Evolutionary conservation across 768 basidiomycete genomes (phyloP).

Genomic region (Mycena metata): DNA sequence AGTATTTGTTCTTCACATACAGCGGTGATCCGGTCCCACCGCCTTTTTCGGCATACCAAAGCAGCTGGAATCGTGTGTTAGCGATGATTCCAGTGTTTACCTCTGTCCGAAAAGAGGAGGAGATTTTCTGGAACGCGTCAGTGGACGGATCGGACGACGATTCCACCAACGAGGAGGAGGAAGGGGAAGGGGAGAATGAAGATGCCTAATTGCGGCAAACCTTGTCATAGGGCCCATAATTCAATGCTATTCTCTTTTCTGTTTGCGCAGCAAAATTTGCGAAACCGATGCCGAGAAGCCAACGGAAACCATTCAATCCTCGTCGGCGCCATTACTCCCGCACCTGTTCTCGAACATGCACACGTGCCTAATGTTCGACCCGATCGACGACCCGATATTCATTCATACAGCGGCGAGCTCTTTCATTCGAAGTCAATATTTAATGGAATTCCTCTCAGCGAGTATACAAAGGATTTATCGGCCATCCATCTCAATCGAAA

Average conservation of each 20-base stretch:
- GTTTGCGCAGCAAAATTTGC: too few species aligned
- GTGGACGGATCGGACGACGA: neutral
- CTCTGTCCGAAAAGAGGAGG: constrained; percentile 20
- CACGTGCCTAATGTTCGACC: constrained; percentile 18
- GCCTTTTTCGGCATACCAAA: neutral
- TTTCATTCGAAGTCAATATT: neutral
- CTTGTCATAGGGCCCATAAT: too few species aligned
- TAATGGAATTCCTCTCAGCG: neutral
- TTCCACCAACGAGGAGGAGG: neutral
- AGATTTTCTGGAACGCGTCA: constrained; percentile 16
- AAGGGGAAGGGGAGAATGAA: too few species aligned
- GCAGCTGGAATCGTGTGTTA: constrained; percentile 12
- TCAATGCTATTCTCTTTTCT: too few species aligned
- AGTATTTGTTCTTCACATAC: neutral
- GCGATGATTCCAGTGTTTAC: constrained; percentile 18
- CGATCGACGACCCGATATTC: too few species aligned
- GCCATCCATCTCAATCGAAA: too few species aligned
- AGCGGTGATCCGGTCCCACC: too few species aligned
- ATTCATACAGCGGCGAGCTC: neutral
- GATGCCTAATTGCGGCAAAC: too few species aligned
- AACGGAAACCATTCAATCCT: neutral
- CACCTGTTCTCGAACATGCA: neutral
- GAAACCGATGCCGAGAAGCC: neutral
- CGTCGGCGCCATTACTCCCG: neutral
- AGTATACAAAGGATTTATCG: too few species aligned